Conservation (phyloP, 805 yeast genomes). For the Barnettozyma botsteinii region DNA sequence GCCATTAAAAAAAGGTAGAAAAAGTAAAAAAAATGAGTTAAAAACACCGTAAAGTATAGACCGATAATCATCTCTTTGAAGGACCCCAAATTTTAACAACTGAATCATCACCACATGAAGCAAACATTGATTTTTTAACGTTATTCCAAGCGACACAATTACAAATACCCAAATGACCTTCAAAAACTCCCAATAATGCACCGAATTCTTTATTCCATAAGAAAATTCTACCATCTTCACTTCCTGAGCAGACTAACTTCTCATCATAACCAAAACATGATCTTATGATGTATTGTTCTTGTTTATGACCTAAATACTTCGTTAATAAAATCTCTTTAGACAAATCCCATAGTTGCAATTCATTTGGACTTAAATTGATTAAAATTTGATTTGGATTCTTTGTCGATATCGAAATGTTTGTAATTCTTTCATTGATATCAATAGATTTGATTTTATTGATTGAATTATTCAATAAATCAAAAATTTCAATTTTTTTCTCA, state of each 20-base stretch:
- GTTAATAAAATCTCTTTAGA: conserved; percentile 49
- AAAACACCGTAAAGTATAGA: background rate
- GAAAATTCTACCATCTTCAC: conserved; percentile 74
- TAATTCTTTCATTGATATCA: conserved; percentile 50
- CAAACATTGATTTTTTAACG: conserved; percentile 45
- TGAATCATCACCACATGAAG: conserved; percentile 81
- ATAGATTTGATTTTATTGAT: conserved; percentile 40
- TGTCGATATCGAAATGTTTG: conserved; percentile 55
- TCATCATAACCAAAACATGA: conserved; percentile 73
- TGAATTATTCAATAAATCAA: conserved; percentile 35
- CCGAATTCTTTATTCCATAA: conserved; percentile 76
- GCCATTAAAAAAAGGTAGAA: background rate
- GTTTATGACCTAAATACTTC: conserved; percentile 68
- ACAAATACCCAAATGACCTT: conserved; percentile 62
- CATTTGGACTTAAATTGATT: conserved; percentile 67
- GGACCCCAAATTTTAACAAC: conserved; percentile 65
- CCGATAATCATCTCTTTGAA: background rate
- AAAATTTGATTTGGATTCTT: conserved; percentile 49
- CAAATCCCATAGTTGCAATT: conserved; percentile 78
- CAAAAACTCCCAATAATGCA: conserved; percentile 49
- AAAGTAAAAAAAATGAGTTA: background rate
- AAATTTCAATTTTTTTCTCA: conserved; percentile 56
- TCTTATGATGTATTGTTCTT: conserved; percentile 62
- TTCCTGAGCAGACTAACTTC: conserved; percentile 69
- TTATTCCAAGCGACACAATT: conserved; percentile 75